These are phyloP conservation scores for Russula ochroleuca DNA, from an alignment of 768 basidiomycete species.

Conservation along the genomic window DNA sequence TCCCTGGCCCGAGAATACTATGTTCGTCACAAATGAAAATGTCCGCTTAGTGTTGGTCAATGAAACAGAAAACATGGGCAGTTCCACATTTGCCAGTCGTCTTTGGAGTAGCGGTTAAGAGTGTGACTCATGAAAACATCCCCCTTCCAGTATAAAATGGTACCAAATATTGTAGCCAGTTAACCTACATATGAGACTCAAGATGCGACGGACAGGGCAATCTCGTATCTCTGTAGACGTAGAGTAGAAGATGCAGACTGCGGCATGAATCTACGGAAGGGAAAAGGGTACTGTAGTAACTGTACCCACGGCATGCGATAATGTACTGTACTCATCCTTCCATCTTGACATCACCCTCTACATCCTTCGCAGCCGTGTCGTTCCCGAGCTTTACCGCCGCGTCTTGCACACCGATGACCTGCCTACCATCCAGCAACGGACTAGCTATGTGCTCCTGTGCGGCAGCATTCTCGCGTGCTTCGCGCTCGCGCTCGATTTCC, in stretches of 20 bases:
- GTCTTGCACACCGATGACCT: constrained; percentile 1
- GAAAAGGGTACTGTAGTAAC: neutral
- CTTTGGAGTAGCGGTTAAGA: too few species aligned
- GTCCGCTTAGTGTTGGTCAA: too few species aligned
- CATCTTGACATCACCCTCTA: constrained; percentile 33
- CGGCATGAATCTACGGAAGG: neutral
- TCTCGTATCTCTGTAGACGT: neutral
- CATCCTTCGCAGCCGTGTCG: constrained; percentile 22
- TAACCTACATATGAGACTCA: too few species aligned
- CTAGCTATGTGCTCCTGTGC: constrained; percentile 30
- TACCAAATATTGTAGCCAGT: too few species aligned
- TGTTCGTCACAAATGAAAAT: too few species aligned
- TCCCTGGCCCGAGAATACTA: too few species aligned
- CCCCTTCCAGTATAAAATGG: too few species aligned
- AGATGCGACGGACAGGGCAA: neutral
- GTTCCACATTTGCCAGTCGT: too few species aligned
- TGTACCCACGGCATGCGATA: neutral
- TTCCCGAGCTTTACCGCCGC: constrained; percentile 16
- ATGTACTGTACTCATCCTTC: constrained; percentile 23
- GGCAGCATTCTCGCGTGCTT: constrained; percentile 34
- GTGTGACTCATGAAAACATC: too few species aligned
- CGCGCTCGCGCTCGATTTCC: constrained; percentile 37
- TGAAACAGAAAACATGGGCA: too few species aligned
- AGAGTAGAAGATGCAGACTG: neutral
- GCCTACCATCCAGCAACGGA: constrained; percentile 16